Evolutionary conservation across 306 rosid genomes (phyloP).

Genomic region (Morella rubra): DNA sequence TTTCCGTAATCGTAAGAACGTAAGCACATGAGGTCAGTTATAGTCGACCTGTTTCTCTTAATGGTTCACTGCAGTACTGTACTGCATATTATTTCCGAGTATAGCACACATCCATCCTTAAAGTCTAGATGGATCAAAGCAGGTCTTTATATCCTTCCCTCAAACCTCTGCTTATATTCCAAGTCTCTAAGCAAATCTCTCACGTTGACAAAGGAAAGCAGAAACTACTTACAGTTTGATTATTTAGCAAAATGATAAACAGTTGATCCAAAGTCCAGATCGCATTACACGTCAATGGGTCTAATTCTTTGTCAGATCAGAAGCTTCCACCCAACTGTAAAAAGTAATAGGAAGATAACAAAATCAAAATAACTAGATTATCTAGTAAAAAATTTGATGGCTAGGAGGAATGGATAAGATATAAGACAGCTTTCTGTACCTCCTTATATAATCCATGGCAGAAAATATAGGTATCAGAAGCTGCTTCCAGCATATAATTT

Average conservation of each 20-base stretch:
- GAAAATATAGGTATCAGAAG: background rate
- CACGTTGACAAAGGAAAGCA: background rate
- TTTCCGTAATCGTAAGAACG: no score
- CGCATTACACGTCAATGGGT: background rate
- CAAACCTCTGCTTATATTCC: background rate
- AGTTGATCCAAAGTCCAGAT: background rate
- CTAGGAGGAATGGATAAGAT: background rate
- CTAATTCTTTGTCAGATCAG: conserved; percentile 7
- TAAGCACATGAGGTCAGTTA: no score
- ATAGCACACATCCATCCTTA: background rate
- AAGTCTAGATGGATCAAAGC: background rate
- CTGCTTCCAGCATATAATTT: background rate
- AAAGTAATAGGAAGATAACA: background rate
- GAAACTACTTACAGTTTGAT: background rate
- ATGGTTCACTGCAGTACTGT: no score
- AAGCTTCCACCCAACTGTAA: conserved; percentile 38
- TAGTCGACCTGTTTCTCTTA: no score
- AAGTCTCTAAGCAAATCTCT: background rate
- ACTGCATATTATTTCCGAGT: no score
- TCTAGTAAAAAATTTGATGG: background rate
- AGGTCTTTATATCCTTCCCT: conserved; percentile 13
- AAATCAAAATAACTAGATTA: background rate
- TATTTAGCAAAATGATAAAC: conserved; percentile 1
- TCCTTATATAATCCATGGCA: background rate
- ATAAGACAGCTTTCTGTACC: background rate